These are phyloP conservation scores for Nicotiana noctiflora DNA, from an alignment of 257 asterid species.

Conservation along the genomic window DNA sequence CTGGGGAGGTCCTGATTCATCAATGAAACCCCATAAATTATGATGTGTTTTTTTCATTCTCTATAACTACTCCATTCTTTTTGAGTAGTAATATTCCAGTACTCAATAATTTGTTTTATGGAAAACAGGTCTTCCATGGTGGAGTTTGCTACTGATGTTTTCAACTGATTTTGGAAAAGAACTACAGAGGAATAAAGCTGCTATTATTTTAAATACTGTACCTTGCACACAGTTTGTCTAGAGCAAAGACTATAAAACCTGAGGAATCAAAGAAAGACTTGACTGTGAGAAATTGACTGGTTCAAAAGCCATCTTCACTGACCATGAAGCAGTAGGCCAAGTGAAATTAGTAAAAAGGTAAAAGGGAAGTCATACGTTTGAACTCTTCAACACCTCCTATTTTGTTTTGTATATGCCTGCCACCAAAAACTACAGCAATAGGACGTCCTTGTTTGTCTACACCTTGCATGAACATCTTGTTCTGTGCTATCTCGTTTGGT, in stretches of 20 bases:
- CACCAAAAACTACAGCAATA: slow-evolving; percentile 47
- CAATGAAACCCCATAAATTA: not conserved
- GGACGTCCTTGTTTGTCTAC: slow-evolving; percentile 61
- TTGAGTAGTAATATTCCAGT: not conserved
- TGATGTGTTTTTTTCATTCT: not conserved
- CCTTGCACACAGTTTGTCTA: slow-evolving; percentile 70
- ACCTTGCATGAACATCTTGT: slow-evolving; percentile 72
- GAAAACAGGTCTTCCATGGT: not conserved
- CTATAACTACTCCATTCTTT: not conserved
- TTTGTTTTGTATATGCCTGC: slow-evolving; percentile 44
- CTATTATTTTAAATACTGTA: slow-evolving; percentile 13
- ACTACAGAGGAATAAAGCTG: not conserved
- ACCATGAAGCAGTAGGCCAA: not conserved
- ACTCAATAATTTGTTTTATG: not conserved
- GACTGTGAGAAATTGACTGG: not conserved
- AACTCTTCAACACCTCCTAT: slow-evolving; percentile 62
- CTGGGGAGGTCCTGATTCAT: slow-evolving; percentile 43
- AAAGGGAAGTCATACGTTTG: slow-evolving; percentile 38
- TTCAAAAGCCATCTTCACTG: not conserved
- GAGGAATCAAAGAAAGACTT: slow-evolving; percentile 17
- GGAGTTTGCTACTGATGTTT: not conserved
- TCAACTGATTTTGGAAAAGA: not conserved
- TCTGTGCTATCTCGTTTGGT: slow-evolving; percentile 49
- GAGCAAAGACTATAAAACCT: slow-evolving; percentile 60
- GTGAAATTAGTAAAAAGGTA: not conserved